phyloP scores from a whole-genome alignment of 176 grass and related monocot genomes.

The Oryza punctata region DNA sequence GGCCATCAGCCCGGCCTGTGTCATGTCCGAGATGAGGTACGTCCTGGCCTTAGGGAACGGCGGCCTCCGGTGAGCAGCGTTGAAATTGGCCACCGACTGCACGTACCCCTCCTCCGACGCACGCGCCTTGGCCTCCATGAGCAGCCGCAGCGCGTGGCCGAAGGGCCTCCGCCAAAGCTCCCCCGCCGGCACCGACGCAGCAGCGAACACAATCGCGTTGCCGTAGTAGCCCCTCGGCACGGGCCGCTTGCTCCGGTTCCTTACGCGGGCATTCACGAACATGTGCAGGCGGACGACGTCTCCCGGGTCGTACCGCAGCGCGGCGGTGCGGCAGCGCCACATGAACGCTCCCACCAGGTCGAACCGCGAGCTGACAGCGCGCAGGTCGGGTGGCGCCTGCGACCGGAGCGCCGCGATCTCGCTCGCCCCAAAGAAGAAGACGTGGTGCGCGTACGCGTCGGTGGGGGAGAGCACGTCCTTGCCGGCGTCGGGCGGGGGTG shows the following conservation, averaged over 20 bases:
- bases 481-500: background rate
- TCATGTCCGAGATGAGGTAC: slow-evolving; percentile 38
- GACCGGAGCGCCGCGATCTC: slow-evolving; percentile 3
- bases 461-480: background rate
- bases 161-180: background rate
- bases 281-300: slow-evolving; percentile 16
- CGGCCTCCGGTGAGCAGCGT: background rate
- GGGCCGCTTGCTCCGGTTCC: background rate
- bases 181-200: background rate
- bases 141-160: background rate
- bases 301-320: slow-evolving; percentile 24
- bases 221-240: slow-evolving; percentile 48
- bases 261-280: slow-evolving; percentile 35
- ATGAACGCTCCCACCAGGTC: slow-evolving; percentile 41
- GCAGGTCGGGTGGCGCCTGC: background rate
- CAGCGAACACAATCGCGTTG: slow-evolving; percentile 31
- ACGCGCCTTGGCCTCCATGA: background rate
- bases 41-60: background rate
- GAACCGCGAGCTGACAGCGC: slow-evolving; percentile 1
- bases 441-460: background rate
- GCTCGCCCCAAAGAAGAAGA: background rate
- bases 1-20: slow-evolving; percentile 27
- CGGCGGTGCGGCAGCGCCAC: slow-evolving; percentile 43
- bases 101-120: background rate
- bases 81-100: background rate